These are phyloP conservation scores for Oemleria cerasiformis DNA, from an alignment of 306 rosid species.

Conservation along the genomic window DNA sequence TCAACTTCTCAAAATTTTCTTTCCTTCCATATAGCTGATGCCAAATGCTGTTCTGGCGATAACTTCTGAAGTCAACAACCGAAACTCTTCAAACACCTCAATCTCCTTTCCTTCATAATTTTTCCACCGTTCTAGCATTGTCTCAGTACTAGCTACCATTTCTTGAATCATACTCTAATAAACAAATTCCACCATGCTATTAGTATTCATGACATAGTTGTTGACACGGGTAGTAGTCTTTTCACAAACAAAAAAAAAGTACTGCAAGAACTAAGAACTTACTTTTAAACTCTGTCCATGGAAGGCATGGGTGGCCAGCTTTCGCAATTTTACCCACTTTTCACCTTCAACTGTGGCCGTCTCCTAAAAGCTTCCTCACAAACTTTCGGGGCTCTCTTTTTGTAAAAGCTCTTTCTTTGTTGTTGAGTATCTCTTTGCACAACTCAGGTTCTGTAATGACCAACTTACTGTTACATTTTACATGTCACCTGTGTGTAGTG, in stretches of 20 bases:
- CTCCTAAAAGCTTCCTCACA: too few species aligned
- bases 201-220: neutral
- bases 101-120: constrained; percentile 24
- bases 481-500: too few species aligned
- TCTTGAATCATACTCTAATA: constrained; percentile 28
- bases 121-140: constrained; percentile 31
- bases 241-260: neutral
- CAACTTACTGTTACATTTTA: too few species aligned
- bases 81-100: constrained; percentile 33
- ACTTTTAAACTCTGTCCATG: constrained; percentile 44
- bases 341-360: too few species aligned
- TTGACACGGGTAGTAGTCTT: neutral
- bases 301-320: constrained; percentile 37
- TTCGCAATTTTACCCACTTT: constrained; percentile 39
- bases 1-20: constrained; percentile 23
- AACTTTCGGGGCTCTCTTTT: constrained; percentile 16
- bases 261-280: neutral
- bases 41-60: constrained; percentile 37
- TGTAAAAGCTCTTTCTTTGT: constrained; percentile 18
- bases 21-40: constrained; percentile 34
- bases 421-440: constrained; percentile 27
- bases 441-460: constrained; percentile 30
- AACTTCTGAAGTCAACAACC: constrained; percentile 28
- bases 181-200: neutral
- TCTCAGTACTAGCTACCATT: constrained; percentile 27